These are phyloP conservation scores for Aspergillus novoparasiticus DNA, from an alignment of 2,329 filamentous ascomycete species.

Conservation along the genomic window DNA sequence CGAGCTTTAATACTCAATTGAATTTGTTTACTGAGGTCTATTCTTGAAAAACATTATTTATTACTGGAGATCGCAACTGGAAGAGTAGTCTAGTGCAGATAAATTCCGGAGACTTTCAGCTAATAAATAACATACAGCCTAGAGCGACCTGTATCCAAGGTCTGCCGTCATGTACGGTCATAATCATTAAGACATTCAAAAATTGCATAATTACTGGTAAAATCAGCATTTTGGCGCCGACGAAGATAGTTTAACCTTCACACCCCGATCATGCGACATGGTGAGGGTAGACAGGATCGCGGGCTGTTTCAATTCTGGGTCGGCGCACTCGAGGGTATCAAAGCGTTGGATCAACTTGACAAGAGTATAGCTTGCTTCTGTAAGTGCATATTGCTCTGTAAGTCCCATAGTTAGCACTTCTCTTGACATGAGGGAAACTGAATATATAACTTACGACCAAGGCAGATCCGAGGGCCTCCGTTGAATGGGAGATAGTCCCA, in stretches of 20 bases:
- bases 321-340: slow-evolving; percentile 38
- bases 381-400: slow-evolving; percentile 47
- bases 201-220: background rate
- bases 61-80: background rate
- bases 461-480: slow-evolving; percentile 43
- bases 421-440: background rate
- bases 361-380: slow-evolving; percentile 44
- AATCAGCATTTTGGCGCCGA: background rate
- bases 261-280: slow-evolving; percentile 36
- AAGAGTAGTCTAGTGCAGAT: background rate
- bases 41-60: too few relatives aligned
- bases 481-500: slow-evolving; percentile 46
- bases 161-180: background rate
- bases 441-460: slow-evolving; percentile 37
- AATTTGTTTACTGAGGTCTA: too few relatives aligned
- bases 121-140: background rate
- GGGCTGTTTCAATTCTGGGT: slow-evolving; percentile 32
- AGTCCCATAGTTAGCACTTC: background rate
- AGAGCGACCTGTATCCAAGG: background rate
- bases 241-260: slow-evolving; percentile 30
- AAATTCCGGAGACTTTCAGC: background rate
- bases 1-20: too few relatives aligned
- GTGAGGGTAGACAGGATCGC: slow-evolving; percentile 34
- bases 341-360: slow-evolving; percentile 43
- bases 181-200: background rate